phyloP scores from a whole-genome alignment of 352 stramenopile genomes.

The Halophytophthora polymorphica region DNA sequence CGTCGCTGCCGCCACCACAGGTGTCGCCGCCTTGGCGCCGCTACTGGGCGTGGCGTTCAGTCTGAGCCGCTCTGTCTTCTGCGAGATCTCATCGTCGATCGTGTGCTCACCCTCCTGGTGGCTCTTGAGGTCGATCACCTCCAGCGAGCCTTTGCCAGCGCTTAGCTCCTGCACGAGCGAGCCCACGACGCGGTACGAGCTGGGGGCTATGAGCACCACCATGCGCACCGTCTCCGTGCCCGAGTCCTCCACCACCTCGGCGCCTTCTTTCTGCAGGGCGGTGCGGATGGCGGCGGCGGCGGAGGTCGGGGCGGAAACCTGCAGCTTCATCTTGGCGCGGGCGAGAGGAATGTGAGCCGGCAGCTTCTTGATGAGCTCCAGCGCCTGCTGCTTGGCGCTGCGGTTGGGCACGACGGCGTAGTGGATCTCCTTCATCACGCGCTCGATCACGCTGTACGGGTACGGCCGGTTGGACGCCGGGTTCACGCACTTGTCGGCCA shows the following conservation, averaged over 20 bases:
- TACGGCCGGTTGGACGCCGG: conserved; percentile 94
- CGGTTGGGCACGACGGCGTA: conserved; percentile 94
- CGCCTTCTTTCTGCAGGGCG: conserved; percentile 54
- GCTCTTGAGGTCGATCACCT: conserved; percentile 93
- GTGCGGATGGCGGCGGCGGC: conserved; percentile 59
- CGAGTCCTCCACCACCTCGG: conserved; percentile 64
- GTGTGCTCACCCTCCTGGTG: conserved; percentile 89
- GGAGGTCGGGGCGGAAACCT: conserved; percentile 56
- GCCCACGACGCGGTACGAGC: conserved; percentile 73
- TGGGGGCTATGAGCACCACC: conserved; percentile 71
- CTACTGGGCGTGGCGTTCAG: conserved; percentile 24
- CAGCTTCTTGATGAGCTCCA: conserved; percentile 97
- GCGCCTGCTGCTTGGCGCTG: conserved; percentile 94
- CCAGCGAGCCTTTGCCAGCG: conserved; percentile 57
- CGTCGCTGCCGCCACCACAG: conserved; percentile 4
- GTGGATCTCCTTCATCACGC: conserved; percentile 95
- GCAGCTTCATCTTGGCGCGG: conserved; percentile 96
- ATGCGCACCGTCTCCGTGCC: conserved; percentile 55
- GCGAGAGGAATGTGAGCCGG: conserved; percentile 92
- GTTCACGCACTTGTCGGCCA: conserved; percentile 97
- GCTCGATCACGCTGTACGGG: conserved; percentile 95
- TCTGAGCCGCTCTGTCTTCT: conserved; percentile 76
- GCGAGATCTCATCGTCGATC: conserved; percentile 91
- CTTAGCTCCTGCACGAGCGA: conserved; percentile 65
- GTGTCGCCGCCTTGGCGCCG: conserved; percentile 3